phyloP scores from a whole-genome alignment of 805 yeast species.

The Starmerella etchellsii region DNA sequence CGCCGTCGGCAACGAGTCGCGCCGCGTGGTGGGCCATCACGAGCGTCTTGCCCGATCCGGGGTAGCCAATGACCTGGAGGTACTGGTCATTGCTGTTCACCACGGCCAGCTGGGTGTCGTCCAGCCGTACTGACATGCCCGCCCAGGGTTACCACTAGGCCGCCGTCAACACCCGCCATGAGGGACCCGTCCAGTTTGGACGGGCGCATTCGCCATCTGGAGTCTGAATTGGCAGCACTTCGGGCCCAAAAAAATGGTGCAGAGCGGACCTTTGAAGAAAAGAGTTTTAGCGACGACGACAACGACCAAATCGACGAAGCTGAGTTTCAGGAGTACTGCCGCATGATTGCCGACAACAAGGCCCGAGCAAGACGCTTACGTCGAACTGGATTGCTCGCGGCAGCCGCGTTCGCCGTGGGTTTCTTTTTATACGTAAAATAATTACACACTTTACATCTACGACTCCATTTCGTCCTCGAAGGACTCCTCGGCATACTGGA shows the following conservation, averaged over 20 bases:
- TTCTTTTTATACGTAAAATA: no score
- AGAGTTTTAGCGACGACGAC: not conserved
- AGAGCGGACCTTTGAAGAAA: not conserved
- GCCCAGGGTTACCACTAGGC: no score
- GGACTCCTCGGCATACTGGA: conserved; percentile 68
- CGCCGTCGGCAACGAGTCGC: conserved; percentile 39
- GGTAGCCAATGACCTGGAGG: conserved; percentile 49
- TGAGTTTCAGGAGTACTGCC: not conserved
- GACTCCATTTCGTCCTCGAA: conserved; percentile 36
- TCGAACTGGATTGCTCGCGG: no score
- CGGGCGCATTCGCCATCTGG: no score
- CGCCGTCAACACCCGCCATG: no score
- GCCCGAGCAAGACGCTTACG: no score
- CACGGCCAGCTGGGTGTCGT: conserved; percentile 35
- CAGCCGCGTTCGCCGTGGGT: no score
- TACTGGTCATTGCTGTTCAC: conserved; percentile 32
- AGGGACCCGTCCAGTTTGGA: no score
- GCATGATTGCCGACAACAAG: not conserved
- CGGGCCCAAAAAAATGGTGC: no score
- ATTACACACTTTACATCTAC: no score
- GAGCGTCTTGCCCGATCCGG: conserved; percentile 69
- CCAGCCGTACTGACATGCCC: conserved; percentile 18
- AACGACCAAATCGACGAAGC: not conserved
- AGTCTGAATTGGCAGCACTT: no score
- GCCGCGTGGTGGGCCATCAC: conserved; percentile 74